phyloP scores from a whole-genome alignment of 2,329 filamentous ascomycete species.

The Sarocladium oryzae region DNA sequence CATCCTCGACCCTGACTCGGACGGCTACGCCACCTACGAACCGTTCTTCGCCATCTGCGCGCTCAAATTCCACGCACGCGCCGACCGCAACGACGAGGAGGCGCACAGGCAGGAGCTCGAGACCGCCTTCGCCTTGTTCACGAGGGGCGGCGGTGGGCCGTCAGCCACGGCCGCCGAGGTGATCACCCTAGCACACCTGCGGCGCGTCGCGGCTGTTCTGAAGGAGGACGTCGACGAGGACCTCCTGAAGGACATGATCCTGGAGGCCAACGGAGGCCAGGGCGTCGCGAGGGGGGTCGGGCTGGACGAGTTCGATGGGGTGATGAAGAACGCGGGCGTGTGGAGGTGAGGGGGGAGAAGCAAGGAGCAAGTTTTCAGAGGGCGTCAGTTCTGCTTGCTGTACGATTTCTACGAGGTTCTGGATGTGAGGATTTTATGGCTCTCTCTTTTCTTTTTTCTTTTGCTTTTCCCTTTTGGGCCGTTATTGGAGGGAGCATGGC shows the following conservation, averaged over 20 bases:
- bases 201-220: conserved; percentile 70
- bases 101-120: conserved; percentile 62
- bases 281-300: conserved; percentile 65
- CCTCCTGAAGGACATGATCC: conserved; percentile 84
- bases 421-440: too few relatives aligned
- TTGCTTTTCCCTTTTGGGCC: too few relatives aligned
- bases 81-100: conserved; percentile 41
- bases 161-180: background rate
- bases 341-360: conserved; percentile 55
- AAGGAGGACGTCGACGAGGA: conserved; percentile 82
- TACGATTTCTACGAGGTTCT: background rate
- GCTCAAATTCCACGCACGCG: conserved; percentile 66
- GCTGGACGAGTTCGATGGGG: conserved; percentile 74
- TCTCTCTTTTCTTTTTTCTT: conserved; percentile 2
- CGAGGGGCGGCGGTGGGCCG: conserved; percentile 37
- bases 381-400: too few relatives aligned
- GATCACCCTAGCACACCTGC: conserved; percentile 77
- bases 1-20: conserved; percentile 74
- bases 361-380: background rate
- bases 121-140: conserved; percentile 78
- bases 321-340: conserved; percentile 78
- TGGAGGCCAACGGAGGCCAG: conserved; percentile 82
- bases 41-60: conserved; percentile 85
- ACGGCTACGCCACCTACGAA: conserved; percentile 71
- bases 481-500: background rate